Evolutionary conservation across 805 yeast genomes (phyloP), one percentile per base, ranked within the genome.

Genomic region (Candida ipomoeae): DNA sequence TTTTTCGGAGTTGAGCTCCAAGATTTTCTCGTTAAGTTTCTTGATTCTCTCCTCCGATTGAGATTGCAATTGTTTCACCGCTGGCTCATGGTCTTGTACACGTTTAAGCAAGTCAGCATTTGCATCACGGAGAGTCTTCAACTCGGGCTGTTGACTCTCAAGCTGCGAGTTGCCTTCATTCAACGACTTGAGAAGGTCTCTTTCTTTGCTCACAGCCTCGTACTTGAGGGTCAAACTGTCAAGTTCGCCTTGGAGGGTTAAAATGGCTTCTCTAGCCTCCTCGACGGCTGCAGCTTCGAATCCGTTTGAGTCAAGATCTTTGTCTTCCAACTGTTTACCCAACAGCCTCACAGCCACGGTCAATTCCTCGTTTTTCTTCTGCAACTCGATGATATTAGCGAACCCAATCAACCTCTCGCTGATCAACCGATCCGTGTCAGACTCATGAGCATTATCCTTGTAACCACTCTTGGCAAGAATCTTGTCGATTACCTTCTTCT

Each of bases 381-480:
- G 87, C 46, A 92, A 70, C 44, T 87, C 95, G 11, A 77, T 71
- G 13, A 87, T 76, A 59, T 78, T 79, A 40, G 77, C 79, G 68
- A 91, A 92, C 7, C 81, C 78, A 0, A 89, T 83, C 39, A 94
- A 70, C 52, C 96, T 75, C 48, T 86, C 85, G 8, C 89, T 74
- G 21, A 92, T 88, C 36, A 90, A 63, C 32, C 61, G 64, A 57
- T 86, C 92, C 0, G 96, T 84, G 61, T 89, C 96, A 3, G 83
- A 76, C 51, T 76, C 82, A 34, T 63, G 46, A 2, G 58, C 57
- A 11, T 46, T 48, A 17, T 55, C 56, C 40, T 62, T 58, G 50
- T 64, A 62, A 18, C 74, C 75, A 20, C 70, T 68, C 45, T 61
- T 61, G 15, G 67, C 67, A 34, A 82, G 71, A 37, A 89, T 71